Evolutionary conservation across 164 flowering plant species (phyloP), one percentile per base, ranked within the genome.

Genomic region (Umbilicus rupestris): DNA sequence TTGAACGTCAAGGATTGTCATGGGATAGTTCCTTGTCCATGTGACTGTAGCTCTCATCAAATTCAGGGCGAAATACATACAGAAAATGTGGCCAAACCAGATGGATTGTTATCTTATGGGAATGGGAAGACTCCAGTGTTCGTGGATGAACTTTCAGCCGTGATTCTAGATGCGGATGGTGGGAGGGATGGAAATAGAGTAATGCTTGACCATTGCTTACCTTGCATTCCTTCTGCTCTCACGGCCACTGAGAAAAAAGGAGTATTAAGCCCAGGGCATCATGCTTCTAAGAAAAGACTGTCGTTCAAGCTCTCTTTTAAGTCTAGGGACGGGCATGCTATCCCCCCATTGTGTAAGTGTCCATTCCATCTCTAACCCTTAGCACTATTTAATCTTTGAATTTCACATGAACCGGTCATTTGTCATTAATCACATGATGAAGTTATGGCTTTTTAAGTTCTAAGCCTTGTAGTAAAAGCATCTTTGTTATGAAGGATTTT

Each of bases 161-260:
- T 62, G 31, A 39, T 33, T 45, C 64, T 8, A 22, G 74, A 65
- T 68, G 77, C 65, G 52, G 39, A 68, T 63, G 39, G 37, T 33
- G 20, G 68, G 69, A 22, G 68, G 35, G 31, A 29, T 45, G 58
- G 73, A 71, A 39, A 63, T 64, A 78, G 81, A 5, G 46, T 77
- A 37, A 66, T 78, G 60, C 74, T 73, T 19, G 80, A 76, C 69
- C 44, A 58, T 26, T 76, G 82, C 68, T 75, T 84, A 75, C 85
- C 85, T 45, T 84, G 82, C 65, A 77, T 79, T 69, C 78, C 75
- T 63, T 70, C 80, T 45, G 62, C 71, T 31, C 70, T 55, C 50
- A 28, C 76, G 30, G 35, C 73, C 20, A 71, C 47, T 45, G 84
- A 76, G 19, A 84, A 79, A 62, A 77, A 63, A 66, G 77, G 73